phyloP scores from a whole-genome alignment of 257 asterid species.

The Misopates orontium region DNA sequence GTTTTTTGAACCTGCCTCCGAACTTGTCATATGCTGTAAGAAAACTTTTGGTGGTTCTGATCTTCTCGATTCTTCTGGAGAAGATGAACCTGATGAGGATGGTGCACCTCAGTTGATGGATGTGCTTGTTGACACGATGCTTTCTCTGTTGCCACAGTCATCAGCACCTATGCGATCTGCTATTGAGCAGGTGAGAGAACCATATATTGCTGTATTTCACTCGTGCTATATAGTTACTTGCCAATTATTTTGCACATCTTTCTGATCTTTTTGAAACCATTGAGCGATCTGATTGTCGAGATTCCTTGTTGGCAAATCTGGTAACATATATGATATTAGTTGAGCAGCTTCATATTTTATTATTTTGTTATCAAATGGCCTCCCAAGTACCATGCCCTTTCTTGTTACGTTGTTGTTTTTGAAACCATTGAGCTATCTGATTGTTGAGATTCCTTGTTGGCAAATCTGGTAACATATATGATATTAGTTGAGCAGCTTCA shows the following conservation, averaged over 20 bases:
- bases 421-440: neutral
- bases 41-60: slow-evolving; percentile 69
- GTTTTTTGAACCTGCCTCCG: slow-evolving; percentile 81
- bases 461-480: neutral
- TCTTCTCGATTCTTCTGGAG: slow-evolving; percentile 65
- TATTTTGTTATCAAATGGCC: neutral
- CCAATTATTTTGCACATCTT: slow-evolving; percentile 8
- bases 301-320: neutral
- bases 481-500: slow-evolving; percentile 14
- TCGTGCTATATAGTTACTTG: slow-evolving; percentile 6
- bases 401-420: too few species aligned
- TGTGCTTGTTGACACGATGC: slow-evolving; percentile 94
- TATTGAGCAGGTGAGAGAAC: slow-evolving; percentile 76
- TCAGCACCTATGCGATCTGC: slow-evolving; percentile 88
- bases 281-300: neutral
- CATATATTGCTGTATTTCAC: slow-evolving; percentile 14
- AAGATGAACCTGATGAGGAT: slow-evolving; percentile 72
- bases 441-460: neutral
- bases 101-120: slow-evolving; percentile 74
- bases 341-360: slow-evolving; percentile 5
- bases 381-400: neutral
- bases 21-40: slow-evolving; percentile 82
- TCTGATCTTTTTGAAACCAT: neutral
- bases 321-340: neutral
- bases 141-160: slow-evolving; percentile 89